phyloP scores from a whole-genome alignment of 805 yeast genomes.

The Candida odintsovae region DNA sequence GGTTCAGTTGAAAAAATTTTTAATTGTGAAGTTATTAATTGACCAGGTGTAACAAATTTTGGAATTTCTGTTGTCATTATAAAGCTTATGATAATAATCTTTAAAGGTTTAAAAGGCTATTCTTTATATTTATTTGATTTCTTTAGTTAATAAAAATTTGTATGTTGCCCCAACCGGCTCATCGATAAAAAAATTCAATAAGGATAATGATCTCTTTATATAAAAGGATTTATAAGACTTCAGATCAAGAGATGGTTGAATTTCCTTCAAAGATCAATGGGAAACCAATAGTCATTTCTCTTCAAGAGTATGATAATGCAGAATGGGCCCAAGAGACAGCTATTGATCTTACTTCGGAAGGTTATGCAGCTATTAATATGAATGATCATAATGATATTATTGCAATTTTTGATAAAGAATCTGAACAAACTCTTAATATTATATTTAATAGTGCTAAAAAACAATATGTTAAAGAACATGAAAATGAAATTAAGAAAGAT shows the following conservation, averaged over 20 bases:
- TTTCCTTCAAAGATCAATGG: constrained; percentile 42
- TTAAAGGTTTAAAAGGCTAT: not conserved
- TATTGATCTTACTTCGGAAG: constrained; percentile 31
- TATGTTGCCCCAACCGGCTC: constrained; percentile 1
- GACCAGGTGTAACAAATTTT: constrained; percentile 70
- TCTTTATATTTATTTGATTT: not conserved
- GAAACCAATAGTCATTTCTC: constrained; percentile 40
- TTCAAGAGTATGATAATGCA: constrained; percentile 44
- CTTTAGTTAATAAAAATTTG: not conserved
- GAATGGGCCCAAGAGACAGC: constrained; percentile 48
- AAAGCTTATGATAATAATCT: too few relatives aligned
- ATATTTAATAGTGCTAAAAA: constrained; percentile 43
- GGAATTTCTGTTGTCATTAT: constrained; percentile 29
- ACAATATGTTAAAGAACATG: constrained; percentile 15
- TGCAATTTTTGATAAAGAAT: constrained; percentile 35
- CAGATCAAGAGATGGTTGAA: constrained; percentile 8
- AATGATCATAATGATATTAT: constrained; percentile 37
- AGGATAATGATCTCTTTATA: too few relatives aligned
- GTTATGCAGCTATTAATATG: constrained; percentile 41
- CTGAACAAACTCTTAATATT: constrained; percentile 32
- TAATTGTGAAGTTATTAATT: constrained; percentile 55
- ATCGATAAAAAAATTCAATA: not conserved
- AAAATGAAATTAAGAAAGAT: not conserved
- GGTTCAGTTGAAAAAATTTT: constrained; percentile 32
- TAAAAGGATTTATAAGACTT: too few relatives aligned